Conservation (phyloP, 2,329 filamentous ascomycete genomes). For the Claviceps arundinis region DNA sequence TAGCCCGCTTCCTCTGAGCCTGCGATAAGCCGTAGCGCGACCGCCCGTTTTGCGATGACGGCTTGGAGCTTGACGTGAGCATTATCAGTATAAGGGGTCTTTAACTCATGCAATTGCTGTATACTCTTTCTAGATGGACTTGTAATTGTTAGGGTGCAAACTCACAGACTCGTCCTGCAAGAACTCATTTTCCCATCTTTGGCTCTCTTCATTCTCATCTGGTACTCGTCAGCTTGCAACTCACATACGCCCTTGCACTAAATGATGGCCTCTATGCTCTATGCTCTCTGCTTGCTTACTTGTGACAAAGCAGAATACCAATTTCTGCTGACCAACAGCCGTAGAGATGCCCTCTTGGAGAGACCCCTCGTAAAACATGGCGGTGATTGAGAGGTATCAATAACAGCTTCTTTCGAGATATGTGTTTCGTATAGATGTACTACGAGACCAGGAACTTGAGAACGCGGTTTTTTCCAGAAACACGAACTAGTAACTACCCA, state of each 20-base stretch:
- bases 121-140: background rate
- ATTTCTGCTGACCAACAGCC: constrained; percentile 62
- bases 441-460: too few species aligned
- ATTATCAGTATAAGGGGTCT: background rate
- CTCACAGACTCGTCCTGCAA: constrained; percentile 42
- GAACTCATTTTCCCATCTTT: constrained; percentile 60
- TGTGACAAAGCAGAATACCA: constrained; percentile 74
- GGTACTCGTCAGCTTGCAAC: constrained; percentile 6
- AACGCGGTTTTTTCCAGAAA: too few species aligned
- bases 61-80: constrained; percentile 32
- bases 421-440: too few species aligned
- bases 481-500: too few species aligned
- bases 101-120: too few species aligned
- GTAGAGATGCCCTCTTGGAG: constrained; percentile 68
- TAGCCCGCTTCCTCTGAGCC: constrained; percentile 73
- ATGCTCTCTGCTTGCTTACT: constrained; percentile 33
- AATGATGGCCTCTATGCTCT: background rate
- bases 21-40: constrained; percentile 56
- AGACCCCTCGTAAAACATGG: constrained; percentile 71
- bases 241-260: background rate
- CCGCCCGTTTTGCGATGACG: constrained; percentile 46
- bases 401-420: too few species aligned
- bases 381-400: background rate
- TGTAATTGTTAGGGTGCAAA: background rate
- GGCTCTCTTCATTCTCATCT: constrained; percentile 56